Percentiles rank a stretch among this genome's conserved stretches.
Conservation (phyloP, 163 green algal species). For the Prototheca cutis region DNA sequence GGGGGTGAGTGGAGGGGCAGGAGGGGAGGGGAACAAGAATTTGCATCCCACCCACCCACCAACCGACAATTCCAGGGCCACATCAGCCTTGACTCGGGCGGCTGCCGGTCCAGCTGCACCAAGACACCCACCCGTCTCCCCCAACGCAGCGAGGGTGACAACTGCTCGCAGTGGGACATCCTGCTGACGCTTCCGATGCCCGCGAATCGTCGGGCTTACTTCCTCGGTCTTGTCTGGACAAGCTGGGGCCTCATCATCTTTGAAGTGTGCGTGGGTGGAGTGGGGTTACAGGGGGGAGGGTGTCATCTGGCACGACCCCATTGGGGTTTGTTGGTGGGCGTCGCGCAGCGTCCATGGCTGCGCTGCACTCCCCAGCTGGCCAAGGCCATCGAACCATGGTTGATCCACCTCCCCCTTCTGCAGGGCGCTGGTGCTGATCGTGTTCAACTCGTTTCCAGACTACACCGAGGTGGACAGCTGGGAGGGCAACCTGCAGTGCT, state of each 20-base stretch:
- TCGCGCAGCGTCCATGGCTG: background rate
- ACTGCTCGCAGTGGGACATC: background rate
- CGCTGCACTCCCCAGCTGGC: too few species aligned
- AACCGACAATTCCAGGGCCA: too few species aligned
- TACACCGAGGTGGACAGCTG: slow-evolving; percentile 23
- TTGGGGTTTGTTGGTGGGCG: background rate
- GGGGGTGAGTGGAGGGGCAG: too few species aligned
- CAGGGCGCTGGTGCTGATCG: slow-evolving; percentile 8
- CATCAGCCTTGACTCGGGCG: too few species aligned
- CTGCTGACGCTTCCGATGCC: slow-evolving; percentile 6
- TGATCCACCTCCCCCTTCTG: too few species aligned
- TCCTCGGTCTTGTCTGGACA: slow-evolving; percentile 12
- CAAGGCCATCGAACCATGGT: too few species aligned
- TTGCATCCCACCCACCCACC: background rate
- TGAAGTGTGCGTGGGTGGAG: background rate
- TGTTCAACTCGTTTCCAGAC: slow-evolving; percentile 28
- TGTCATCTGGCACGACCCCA: too few species aligned
- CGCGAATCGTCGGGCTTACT: slow-evolving; percentile 5
- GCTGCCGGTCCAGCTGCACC: too few species aligned
- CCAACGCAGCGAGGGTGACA: too few species aligned
- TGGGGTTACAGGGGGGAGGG: background rate
- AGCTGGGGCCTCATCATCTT: slow-evolving; percentile 15
- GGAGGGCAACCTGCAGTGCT: slow-evolving; percentile 9
- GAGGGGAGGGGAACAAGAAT: background rate
- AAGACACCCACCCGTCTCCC: too few species aligned